These are phyloP conservation scores for Sphagnurus paluster DNA, from an alignment of 1,284 basidiomycete genomes.

Conservation along the genomic window DNA sequence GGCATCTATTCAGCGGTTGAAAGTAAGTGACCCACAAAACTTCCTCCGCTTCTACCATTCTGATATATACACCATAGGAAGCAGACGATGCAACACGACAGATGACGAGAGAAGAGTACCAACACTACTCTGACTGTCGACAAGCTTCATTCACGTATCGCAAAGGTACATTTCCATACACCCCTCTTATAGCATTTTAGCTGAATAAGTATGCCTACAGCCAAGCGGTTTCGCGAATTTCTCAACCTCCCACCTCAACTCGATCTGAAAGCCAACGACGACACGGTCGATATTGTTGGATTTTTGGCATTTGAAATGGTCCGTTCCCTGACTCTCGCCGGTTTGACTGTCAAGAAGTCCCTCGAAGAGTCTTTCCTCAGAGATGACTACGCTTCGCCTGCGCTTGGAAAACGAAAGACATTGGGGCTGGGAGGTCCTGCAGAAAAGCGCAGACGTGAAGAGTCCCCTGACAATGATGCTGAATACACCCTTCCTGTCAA, in stretches of 20 bases:
- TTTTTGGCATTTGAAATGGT: conserved; percentile 98
- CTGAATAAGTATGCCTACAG: conserved; percentile 37
- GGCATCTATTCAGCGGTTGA: conserved; percentile 85
- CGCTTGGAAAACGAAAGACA: conserved; percentile 71
- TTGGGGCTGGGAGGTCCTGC: conserved; percentile 43
- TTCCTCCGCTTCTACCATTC: too few species aligned
- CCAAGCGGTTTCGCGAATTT: conserved; percentile 94
- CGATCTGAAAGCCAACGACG: conserved; percentile 91
- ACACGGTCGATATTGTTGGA: conserved; percentile 95
- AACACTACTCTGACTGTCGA: conserved; percentile 96
- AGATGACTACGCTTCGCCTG: conserved; percentile 63
- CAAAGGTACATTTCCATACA: conserved; percentile 64
- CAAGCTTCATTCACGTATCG: conserved; percentile 97
- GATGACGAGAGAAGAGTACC: conserved; percentile 97
- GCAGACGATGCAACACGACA: conserved; percentile 93
- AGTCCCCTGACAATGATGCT: conserved; percentile 56
- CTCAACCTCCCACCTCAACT: conserved; percentile 88
- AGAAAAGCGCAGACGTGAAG: conserved; percentile 62
- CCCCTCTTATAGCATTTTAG: background rate
- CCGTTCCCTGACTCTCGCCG: conserved; percentile 85
- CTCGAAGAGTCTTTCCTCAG: conserved; percentile 72
- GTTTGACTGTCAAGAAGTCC: conserved; percentile 78
- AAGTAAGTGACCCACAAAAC: conserved; percentile 58
- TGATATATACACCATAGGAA: conserved; percentile 56
- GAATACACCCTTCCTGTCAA: conserved; percentile 66